These are phyloP conservation scores for Trichoderma harzianum DNA, from an alignment of 2,329 filamentous ascomycete genomes.

Conservation along the genomic window DNA sequence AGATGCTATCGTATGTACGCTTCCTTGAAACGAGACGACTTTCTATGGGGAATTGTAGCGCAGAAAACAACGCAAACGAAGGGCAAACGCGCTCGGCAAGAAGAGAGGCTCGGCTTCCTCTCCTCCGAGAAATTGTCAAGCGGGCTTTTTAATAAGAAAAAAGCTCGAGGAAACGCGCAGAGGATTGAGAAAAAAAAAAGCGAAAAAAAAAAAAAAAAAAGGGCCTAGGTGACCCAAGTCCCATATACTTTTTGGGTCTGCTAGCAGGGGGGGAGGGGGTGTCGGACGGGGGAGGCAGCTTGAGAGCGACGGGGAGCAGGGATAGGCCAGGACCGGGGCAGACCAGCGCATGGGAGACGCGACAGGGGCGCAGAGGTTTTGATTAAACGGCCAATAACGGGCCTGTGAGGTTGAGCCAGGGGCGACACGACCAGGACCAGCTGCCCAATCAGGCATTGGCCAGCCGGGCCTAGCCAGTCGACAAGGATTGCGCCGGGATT, in stretches of 20 bases:
- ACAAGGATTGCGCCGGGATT: constrained; percentile 39
- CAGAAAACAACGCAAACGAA: background rate
- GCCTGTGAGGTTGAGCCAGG: constrained; percentile 36
- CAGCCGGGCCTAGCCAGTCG: constrained; percentile 46
- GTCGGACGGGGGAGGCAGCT: constrained; percentile 11
- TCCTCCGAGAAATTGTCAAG: background rate
- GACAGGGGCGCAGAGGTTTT: constrained; percentile 46
- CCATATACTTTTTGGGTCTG: constrained; percentile 18
- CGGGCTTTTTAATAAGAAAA: background rate
- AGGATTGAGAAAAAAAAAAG: constrained; percentile 1
- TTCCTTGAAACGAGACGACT: background rate
- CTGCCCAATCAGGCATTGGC: constrained; percentile 50
- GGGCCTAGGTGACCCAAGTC: constrained; percentile 19
- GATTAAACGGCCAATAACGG: constrained; percentile 53
- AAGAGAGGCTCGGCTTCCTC: background rate
- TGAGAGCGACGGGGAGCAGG: constrained; percentile 20
- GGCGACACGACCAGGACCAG: constrained; percentile 33
- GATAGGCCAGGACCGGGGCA: constrained; percentile 26
- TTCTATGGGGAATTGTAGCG: background rate
- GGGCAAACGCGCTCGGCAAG: background rate
- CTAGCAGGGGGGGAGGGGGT: constrained; percentile 19
- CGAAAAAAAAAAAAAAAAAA: constrained; percentile 11
- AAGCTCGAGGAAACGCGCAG: constrained; percentile 7
- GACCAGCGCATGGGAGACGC: constrained; percentile 51
- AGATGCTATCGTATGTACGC: constrained; percentile 3